Conservation (phyloP, 2,329 filamentous ascomycete species). For the Albophoma yamanashiensis region DNA sequence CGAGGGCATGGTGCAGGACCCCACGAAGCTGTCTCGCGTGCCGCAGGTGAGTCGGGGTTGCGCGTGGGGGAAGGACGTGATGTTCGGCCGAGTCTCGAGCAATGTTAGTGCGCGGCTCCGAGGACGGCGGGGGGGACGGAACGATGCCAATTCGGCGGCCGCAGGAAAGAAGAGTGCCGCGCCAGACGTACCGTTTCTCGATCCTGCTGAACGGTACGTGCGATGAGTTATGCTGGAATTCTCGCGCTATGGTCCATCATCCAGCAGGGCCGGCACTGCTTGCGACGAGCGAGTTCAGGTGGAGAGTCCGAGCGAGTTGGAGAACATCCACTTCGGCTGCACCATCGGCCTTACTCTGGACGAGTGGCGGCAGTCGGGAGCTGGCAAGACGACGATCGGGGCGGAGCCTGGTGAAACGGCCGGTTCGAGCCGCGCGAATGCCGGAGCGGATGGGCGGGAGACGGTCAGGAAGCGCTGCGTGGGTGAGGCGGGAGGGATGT, state of each 20-base stretch:
- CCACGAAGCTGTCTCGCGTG: neutral
- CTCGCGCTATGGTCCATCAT: neutral
- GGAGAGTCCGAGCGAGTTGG: neutral
- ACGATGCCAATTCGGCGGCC: neutral
- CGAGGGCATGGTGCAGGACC: conserved; percentile 20
- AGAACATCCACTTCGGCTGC: neutral
- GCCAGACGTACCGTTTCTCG: neutral
- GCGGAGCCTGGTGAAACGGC: neutral
- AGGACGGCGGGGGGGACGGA: neutral
- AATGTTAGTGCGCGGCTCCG: neutral
- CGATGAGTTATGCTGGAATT: neutral
- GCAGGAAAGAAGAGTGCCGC: neutral
- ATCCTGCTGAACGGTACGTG: neutral
- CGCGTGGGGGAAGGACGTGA: neutral
- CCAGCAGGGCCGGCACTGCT: neutral
- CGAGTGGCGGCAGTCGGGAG: neutral
- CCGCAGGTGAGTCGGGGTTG: neutral
- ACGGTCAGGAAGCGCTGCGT: neutral
- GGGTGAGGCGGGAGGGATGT: neutral
- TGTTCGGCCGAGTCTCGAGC: neutral
- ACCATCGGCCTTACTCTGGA: neutral
- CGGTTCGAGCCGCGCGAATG: neutral
- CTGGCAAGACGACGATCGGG: neutral
- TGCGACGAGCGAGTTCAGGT: neutral
- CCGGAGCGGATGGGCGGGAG: neutral